Conservation (phyloP, 345 rosid species). For the rapeseed (Brassica napus) region DNA sequence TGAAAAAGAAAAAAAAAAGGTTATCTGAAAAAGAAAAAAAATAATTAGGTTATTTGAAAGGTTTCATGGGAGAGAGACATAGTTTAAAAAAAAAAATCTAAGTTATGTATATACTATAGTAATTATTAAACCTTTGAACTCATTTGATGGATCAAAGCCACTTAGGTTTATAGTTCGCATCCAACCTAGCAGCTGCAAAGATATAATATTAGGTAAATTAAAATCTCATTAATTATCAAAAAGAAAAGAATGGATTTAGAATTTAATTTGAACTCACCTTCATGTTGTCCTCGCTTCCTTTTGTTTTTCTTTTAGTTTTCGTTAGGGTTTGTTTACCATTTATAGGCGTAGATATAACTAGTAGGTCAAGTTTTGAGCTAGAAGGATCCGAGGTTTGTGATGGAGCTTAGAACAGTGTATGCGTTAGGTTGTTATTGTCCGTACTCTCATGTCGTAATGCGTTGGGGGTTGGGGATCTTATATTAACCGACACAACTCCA, state of each 20-base stretch:
- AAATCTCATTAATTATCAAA: neutral
- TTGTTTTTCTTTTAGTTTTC: neutral
- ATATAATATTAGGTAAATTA: neutral
- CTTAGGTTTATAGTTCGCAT: slow-evolving; percentile 21
- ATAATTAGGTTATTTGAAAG: no score
- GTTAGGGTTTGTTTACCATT: neutral
- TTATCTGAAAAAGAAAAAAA: neutral
- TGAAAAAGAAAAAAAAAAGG: neutral
- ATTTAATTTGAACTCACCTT: slow-evolving; percentile 15
- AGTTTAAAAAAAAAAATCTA: no score
- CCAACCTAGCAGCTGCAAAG: slow-evolving; percentile 36
- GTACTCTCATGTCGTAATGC: slow-evolving; percentile 16
- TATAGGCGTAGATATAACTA: slow-evolving; percentile 8
- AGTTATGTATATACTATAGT: neutral
- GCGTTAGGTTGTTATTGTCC: slow-evolving; percentile 4
- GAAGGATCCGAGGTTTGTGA: slow-evolving; percentile 29
- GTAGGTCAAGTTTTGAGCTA: slow-evolving; percentile 21
- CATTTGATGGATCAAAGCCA: slow-evolving; percentile 13
- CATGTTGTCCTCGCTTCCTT: slow-evolving; percentile 18
- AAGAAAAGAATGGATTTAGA: neutral
- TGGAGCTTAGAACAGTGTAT: slow-evolving; percentile 5
- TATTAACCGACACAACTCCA: neutral
- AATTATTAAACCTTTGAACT: slow-evolving; percentile 18
- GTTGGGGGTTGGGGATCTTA: neutral
- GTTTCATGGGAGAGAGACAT: neutral